Evolutionary conservation across 306 rosid genomes (phyloP).

Genomic region (Alnus glutinosa): DNA sequence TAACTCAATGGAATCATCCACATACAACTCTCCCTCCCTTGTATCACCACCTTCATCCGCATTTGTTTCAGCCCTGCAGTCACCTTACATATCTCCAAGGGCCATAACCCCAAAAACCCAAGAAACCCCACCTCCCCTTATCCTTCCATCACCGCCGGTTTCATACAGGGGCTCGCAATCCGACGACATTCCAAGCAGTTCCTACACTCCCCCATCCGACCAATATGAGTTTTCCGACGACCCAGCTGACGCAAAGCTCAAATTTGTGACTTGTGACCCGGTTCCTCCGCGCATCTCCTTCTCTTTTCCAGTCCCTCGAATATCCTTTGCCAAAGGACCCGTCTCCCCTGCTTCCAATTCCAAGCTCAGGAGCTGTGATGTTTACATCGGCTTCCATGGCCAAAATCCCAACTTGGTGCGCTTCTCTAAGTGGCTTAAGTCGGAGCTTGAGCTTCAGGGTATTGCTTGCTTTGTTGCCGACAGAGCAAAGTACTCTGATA

Average conservation of each 20-base stretch:
- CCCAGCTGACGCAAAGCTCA: conserved; percentile 49
- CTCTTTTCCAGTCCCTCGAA: conserved; percentile 77
- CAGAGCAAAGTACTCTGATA: conserved; percentile 69
- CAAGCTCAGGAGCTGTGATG: conserved; percentile 75
- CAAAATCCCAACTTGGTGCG: conserved; percentile 60
- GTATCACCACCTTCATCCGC: conserved; percentile 91
- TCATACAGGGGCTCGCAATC: conserved; percentile 35
- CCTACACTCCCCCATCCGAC: conserved; percentile 91
- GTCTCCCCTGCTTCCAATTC: conserved; percentile 61
- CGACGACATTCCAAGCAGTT: conserved; percentile 81
- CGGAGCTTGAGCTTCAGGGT: conserved; percentile 91
- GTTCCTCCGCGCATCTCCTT: conserved; percentile 73
- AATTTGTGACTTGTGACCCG: conserved; percentile 47
- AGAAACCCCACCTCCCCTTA: conserved; percentile 24
- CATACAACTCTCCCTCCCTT: conserved; percentile 72
- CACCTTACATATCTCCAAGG: conserved; percentile 90
- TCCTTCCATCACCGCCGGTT: conserved; percentile 36
- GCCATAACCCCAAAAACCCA: conserved; percentile 40
- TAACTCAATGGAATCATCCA: conserved; percentile 53
- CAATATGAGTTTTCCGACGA: conserved; percentile 72
- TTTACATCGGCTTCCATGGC: conserved; percentile 82
- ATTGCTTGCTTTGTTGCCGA: conserved; percentile 87
- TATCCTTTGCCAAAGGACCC: conserved; percentile 67
- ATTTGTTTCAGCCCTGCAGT: conserved; percentile 88
- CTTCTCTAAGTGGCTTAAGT: conserved; percentile 80